These are phyloP conservation scores for Orbilia quercus DNA, from an alignment of 2,329 filamentous ascomycete genomes.

Conservation along the genomic window DNA sequence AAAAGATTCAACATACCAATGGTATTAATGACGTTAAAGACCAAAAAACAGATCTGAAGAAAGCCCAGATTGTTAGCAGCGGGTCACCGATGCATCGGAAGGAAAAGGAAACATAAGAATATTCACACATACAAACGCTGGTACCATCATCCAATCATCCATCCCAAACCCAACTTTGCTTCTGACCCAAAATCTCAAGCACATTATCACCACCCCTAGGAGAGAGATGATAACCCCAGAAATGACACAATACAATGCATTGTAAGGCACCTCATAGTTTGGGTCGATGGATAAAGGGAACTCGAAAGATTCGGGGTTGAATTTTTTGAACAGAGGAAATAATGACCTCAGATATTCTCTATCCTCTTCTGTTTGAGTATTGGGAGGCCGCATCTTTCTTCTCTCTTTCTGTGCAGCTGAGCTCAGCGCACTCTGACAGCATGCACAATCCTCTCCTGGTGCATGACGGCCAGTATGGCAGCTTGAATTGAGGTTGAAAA, in stretches of 20 bases:
- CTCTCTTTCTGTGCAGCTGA: not conserved
- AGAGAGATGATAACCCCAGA: not conserved
- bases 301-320: constrained; percentile 38
- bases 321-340: constrained; percentile 31
- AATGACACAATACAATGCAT: constrained; percentile 28
- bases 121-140: constrained; percentile 30
- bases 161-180: constrained; percentile 20
- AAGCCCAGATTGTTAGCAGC: not conserved
- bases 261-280: constrained; percentile 23
- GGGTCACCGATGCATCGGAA: too few relatives aligned
- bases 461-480: too few relatives aligned
- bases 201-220: not conserved
- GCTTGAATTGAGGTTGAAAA: not conserved
- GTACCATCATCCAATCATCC: constrained; percentile 49
- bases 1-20: constrained; percentile 15
- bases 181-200: constrained; percentile 34
- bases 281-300: constrained; percentile 25
- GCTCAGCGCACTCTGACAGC: not conserved
- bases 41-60: constrained; percentile 24
- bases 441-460: too few relatives aligned
- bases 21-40: constrained; percentile 24
- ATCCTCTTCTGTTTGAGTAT: constrained; percentile 35
- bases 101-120: not conserved
- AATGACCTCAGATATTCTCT: constrained; percentile 32
- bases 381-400: constrained; percentile 28